Evolutionary conservation across 257 asterid species (phyloP).

Genomic region (Lycium barbarum): DNA sequence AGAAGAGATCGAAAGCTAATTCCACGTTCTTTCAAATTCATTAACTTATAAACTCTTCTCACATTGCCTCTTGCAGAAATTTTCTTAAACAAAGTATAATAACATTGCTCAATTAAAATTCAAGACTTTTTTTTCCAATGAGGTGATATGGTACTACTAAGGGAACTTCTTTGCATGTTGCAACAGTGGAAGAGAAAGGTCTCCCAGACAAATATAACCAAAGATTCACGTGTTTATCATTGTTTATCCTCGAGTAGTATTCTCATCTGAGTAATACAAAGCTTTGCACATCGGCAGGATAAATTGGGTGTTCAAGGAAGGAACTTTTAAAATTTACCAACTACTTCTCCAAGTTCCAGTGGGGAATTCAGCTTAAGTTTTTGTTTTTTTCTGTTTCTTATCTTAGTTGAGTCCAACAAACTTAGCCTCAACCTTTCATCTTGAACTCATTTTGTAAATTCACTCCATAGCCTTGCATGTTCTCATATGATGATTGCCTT

Average conservation of each 20-base stretch:
- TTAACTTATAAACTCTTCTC: too few species aligned
- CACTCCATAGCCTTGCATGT: too few species aligned
- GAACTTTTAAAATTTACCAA: neutral
- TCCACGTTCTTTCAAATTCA: too few species aligned
- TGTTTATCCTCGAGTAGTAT: neutral
- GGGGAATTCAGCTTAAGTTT: neutral
- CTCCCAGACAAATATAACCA: neutral
- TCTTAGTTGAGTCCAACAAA: too few species aligned
- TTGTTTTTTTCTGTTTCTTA: neutral
- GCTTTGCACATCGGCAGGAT: neutral
- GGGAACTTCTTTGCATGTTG: neutral
- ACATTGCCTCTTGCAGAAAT: too few species aligned
- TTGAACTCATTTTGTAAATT: too few species aligned
- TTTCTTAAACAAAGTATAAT: too few species aligned
- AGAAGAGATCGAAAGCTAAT: too few species aligned
- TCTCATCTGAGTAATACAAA: neutral
- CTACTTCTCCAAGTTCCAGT: neutral
- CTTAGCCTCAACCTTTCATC: too few species aligned
- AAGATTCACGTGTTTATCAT: neutral
- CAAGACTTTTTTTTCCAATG: neutral
- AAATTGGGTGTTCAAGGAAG: neutral
- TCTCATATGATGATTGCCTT: too few species aligned
- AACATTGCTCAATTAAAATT: neutral
- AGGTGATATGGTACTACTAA: neutral
- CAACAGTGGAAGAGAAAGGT: neutral